Base-by-base conservation (phyloP, 2,329 filamentous ascomycete species). In the Hansfordia pulvinata region DNA sequence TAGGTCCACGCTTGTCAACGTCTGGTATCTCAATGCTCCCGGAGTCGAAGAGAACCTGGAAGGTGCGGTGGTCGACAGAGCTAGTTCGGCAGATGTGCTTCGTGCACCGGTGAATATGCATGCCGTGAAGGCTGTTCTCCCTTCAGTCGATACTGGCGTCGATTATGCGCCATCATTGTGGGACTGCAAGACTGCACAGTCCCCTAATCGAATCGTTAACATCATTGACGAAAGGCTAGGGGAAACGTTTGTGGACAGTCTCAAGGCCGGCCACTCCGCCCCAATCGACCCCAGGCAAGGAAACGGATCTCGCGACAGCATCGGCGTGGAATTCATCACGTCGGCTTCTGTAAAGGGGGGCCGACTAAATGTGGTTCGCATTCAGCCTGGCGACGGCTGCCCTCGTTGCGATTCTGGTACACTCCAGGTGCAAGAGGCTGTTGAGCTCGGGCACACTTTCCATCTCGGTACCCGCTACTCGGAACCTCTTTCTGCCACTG, bases 401-500 rank as follows among this genome's bases (percentile, higher is more conserved):
- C 72, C 81, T 0, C 60, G 64, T 20, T 98, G 90, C 46, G 43
- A 54, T 0, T 42, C 59, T 0, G 79, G 79, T 0, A 57, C 50
- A 3, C 58, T 96, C 13, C 61, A 60, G 22, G 60, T 80, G 3
- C 66, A 78, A 30, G 76, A 69, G 34, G 82, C 85, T 6, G 76
- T 96, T 26, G 90, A 98, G 53, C 64, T 96, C 10, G 90, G 84
- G 1, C 90, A 98, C 51, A 96, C 90, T 0, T 98, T 98, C 54
- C 76, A 92, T 49, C 73, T 98, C 2, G 86, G 88, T 8, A 86
- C 82, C 2, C 72, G 86, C 17, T 98, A 98, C 56, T 86, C 80
- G 14, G 61, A 69, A 12, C 77, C 84, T 0, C 62, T 98, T 1
- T 57, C 65, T 6, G 79, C 82, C 2, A 61, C 53, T 1, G 66